Evolutionary conservation across 306 rosid species (phyloP).

Genomic region (Rubus idaeus): DNA sequence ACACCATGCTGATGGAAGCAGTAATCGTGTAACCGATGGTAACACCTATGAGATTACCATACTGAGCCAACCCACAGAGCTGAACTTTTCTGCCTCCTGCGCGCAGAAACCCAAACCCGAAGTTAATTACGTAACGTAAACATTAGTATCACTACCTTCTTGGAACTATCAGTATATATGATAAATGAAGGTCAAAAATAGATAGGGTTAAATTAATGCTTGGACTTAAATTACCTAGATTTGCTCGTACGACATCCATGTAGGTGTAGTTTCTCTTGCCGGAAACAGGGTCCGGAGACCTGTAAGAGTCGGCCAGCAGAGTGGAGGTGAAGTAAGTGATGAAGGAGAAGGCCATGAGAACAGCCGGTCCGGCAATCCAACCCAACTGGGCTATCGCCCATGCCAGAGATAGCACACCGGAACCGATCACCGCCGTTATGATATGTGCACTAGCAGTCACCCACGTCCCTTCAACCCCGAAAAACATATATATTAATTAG

Average conservation of each 20-base stretch:
- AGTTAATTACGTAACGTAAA: neutral
- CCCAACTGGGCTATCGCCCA: slow-evolving; percentile 95
- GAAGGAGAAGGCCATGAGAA: slow-evolving; percentile 74
- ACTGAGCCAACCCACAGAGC: slow-evolving; percentile 93
- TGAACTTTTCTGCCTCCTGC: slow-evolving; percentile 77
- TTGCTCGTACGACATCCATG: slow-evolving; percentile 64
- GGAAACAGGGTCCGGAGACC: slow-evolving; percentile 81
- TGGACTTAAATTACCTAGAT: slow-evolving; percentile 57
- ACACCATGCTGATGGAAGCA: slow-evolving; percentile 97
- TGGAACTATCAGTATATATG: neutral
- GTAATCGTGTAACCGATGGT: slow-evolving; percentile 94
- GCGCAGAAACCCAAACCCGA: neutral
- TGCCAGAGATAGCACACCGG: slow-evolving; percentile 91
- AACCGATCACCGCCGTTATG: slow-evolving; percentile 94
- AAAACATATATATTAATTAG: neutral
- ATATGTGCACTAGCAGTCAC: slow-evolving; percentile 95
- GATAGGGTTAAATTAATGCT: neutral
- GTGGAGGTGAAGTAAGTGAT: slow-evolving; percentile 93
- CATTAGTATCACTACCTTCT: neutral
- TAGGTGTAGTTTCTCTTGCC: slow-evolving; percentile 91
- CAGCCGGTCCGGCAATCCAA: slow-evolving; percentile 88
- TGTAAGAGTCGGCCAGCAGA: slow-evolving; percentile 79
- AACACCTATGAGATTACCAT: slow-evolving; percentile 74
- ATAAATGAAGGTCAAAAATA: neutral
- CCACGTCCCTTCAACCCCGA: slow-evolving; percentile 70